Evolutionary conservation across 805 yeast species (phyloP).

Genomic region (Kodamaea restingae): DNA sequence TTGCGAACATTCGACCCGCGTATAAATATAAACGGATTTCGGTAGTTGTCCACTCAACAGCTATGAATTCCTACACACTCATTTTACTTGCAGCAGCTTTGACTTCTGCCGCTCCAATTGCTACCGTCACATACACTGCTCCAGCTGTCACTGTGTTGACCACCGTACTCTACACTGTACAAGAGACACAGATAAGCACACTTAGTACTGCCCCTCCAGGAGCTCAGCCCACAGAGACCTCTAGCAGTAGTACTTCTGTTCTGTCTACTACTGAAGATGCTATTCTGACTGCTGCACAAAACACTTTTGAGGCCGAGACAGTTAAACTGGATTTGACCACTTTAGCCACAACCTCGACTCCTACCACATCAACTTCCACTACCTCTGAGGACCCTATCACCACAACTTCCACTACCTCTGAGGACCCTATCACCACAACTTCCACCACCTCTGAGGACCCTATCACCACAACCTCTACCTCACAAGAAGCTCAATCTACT

Average conservation of each 20-base stretch:
- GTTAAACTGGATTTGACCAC: background rate
- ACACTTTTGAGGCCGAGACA: background rate
- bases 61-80: constrained; percentile 3
- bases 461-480: background rate
- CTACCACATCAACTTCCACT: background rate
- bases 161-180: constrained; percentile 16
- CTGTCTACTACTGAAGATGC: background rate
- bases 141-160: constrained; percentile 26
- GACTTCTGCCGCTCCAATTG: constrained; percentile 8
- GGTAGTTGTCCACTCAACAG: background rate
- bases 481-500: constrained; percentile 2
- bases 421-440: background rate
- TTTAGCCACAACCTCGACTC: background rate
- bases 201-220: background rate
- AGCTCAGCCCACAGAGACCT: constrained; percentile 2
- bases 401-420: background rate
- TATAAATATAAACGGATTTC: background rate
- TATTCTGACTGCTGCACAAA: background rate
- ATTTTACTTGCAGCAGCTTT: constrained; percentile 5
- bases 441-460: background rate
- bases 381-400: background rate
- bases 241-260: too few relatives aligned
- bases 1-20: background rate
- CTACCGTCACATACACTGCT: constrained; percentile 23
- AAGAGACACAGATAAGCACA: background rate